phyloP scores from a whole-genome alignment of 805 yeast genomes.

The Ogataea paradorogensis region DNA sequence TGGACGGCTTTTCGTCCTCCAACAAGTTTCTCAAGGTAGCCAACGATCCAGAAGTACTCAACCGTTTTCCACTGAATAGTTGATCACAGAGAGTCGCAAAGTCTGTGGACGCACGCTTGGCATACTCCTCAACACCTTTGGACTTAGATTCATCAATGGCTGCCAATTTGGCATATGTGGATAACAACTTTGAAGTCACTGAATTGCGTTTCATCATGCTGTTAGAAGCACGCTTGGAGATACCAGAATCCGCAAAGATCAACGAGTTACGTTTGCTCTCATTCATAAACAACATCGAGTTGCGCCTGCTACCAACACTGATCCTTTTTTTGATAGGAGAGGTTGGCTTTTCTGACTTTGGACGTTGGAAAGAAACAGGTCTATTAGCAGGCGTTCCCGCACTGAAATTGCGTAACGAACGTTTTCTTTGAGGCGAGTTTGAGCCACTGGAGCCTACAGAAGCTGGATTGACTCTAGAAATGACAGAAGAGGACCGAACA shows the following conservation, averaged over 20 bases:
- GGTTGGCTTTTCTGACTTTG: conserved; percentile 10
- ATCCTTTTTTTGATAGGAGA: conserved; percentile 4
- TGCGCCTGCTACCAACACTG: conserved; percentile 30
- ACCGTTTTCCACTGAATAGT: conserved; percentile 48
- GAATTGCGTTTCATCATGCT: conserved; percentile 57
- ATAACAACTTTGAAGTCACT: conserved; percentile 64
- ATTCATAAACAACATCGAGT: conserved; percentile 33
- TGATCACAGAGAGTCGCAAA: conserved; percentile 77
- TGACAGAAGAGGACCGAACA: conserved; percentile 32
- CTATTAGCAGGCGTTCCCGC: conserved; percentile 46
- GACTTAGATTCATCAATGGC: conserved; percentile 53
- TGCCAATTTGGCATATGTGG: conserved; percentile 70
- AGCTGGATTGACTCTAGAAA: conserved; percentile 28
- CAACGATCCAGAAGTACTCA: conserved; percentile 41
- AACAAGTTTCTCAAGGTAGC: conserved; percentile 49
- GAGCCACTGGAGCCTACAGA: conserved; percentile 25
- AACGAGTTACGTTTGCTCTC: conserved; percentile 24
- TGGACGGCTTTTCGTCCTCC: conserved; percentile 17
- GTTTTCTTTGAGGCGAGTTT: conserved; percentile 35
- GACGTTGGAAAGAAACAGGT: conserved; percentile 40
- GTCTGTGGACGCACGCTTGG: conserved; percentile 73
- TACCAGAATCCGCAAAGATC: conserved; percentile 16
- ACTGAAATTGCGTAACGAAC: conserved; percentile 39
- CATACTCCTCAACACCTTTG: conserved; percentile 68
- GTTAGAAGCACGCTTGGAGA: conserved; percentile 20